These are phyloP conservation scores for Schoenoplectus triqueter DNA, from an alignment of 202 grass and related monocot species.

Conservation along the genomic window DNA sequence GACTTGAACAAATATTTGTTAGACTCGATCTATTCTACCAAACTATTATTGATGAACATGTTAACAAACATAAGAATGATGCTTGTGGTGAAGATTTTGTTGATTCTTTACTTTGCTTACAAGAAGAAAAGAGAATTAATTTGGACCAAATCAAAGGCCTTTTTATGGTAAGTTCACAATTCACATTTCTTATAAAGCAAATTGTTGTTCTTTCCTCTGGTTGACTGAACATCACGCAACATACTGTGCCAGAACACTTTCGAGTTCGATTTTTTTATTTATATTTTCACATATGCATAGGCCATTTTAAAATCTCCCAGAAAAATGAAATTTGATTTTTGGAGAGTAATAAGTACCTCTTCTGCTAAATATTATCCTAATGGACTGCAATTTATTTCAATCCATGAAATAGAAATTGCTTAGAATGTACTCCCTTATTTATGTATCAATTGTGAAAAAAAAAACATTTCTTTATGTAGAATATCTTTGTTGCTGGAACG, in stretches of 20 bases:
- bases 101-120: slow-evolving; percentile 8
- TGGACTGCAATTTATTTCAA: neutral
- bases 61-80: neutral
- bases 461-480: slow-evolving; percentile 37
- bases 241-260: no score
- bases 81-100: slow-evolving; percentile 4
- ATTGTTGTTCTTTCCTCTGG: neutral
- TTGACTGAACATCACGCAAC: neutral
- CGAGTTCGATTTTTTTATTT: neutral
- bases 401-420: neutral
- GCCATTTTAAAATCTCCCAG: neutral
- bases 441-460: neutral
- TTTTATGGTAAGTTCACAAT: slow-evolving; percentile 23
- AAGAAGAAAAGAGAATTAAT: neutral
- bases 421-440: neutral
- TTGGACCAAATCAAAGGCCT: slow-evolving; percentile 30
- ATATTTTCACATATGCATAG: neutral
- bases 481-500: slow-evolving; percentile 53
- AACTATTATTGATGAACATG: slow-evolving; percentile 15
- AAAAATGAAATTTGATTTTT: neutral
- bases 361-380: neutral
- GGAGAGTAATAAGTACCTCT: neutral
- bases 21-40: slow-evolving; percentile 27
- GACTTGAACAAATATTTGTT: slow-evolving; percentile 33
- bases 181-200: neutral